Evolutionary conservation across 2,329 filamentous ascomycete species (phyloP).

Genomic region (Beauveria caledonica): DNA sequence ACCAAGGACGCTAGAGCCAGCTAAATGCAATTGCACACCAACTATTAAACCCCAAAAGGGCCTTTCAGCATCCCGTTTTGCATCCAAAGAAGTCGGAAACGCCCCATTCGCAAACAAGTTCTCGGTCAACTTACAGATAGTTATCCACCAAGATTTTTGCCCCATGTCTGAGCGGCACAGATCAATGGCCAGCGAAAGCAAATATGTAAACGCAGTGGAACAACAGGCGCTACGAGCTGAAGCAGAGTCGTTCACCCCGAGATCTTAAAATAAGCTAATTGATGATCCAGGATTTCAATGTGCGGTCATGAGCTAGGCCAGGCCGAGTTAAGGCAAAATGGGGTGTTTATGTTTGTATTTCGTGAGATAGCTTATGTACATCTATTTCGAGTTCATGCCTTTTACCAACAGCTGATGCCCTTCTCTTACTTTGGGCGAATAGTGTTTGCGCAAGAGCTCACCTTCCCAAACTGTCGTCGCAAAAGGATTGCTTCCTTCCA

Average conservation of each 20-base stretch:
- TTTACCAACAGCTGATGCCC: slow-evolving; percentile 63
- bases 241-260: background rate
- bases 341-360: slow-evolving; percentile 1
- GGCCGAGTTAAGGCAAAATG: background rate
- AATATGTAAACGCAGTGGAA: too few species aligned
- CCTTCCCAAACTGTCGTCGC: slow-evolving; percentile 89
- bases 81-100: background rate
- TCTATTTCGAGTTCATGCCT: slow-evolving; percentile 36
- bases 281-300: background rate
- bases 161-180: background rate
- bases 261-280: background rate
- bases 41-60: background rate
- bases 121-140: background rate
- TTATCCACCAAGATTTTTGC: slow-evolving; percentile 1
- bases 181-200: background rate
- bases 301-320: background rate
- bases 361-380: slow-evolving; percentile 1
- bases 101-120: background rate
- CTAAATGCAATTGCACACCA: background rate
- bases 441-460: slow-evolving; percentile 77
- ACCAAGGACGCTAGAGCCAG: background rate
- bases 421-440: slow-evolving; percentile 76
- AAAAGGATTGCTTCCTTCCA: slow-evolving; percentile 86
- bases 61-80: slow-evolving; percentile 4
- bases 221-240: background rate